Conservation (phyloP, 768 basidiomycete genomes). For the Coprinopsis cinerea region DNA sequence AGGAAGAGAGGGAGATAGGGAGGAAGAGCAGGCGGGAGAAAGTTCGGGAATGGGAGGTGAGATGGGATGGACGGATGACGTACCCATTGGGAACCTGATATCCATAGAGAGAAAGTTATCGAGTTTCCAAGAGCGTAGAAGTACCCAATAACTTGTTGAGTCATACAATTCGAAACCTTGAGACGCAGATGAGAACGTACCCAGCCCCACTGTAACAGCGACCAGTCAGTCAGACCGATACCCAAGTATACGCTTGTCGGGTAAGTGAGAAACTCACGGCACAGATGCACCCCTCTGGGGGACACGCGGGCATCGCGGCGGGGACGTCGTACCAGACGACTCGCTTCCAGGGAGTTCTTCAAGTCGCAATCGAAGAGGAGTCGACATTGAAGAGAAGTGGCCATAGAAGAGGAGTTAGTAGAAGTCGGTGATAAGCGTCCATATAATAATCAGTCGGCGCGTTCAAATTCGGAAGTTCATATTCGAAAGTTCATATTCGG, state of each 20-base stretch:
- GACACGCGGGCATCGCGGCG: slow-evolving; percentile 42
- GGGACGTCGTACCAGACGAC: slow-evolving; percentile 42
- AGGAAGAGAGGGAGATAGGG: too few relatives aligned
- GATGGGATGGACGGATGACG: slow-evolving; percentile 8
- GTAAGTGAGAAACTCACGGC: too few relatives aligned
- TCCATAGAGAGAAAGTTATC: background rate
- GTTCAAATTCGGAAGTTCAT: background rate
- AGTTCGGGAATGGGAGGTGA: background rate
- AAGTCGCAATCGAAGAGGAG: too few relatives aligned
- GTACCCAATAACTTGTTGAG: background rate
- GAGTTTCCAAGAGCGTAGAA: too few relatives aligned
- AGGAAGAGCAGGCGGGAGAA: background rate
- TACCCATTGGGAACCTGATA: slow-evolving; percentile 36
- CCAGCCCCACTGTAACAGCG: slow-evolving; percentile 43
- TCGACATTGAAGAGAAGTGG: too few relatives aligned
- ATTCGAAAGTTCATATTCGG: background rate
- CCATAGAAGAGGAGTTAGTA: too few relatives aligned
- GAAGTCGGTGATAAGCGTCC: too few relatives aligned
- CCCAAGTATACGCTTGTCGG: background rate
- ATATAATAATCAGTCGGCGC: background rate
- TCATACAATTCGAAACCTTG: background rate
- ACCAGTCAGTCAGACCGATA: background rate
- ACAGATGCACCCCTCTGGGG: slow-evolving; percentile 45
- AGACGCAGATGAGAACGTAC: slow-evolving; percentile 21
- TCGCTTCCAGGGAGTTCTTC: slow-evolving; percentile 47